Evolutionary conservation across 192 early-diverging fungal species (phyloP).

Genomic region (Physocladia obscura): DNA sequence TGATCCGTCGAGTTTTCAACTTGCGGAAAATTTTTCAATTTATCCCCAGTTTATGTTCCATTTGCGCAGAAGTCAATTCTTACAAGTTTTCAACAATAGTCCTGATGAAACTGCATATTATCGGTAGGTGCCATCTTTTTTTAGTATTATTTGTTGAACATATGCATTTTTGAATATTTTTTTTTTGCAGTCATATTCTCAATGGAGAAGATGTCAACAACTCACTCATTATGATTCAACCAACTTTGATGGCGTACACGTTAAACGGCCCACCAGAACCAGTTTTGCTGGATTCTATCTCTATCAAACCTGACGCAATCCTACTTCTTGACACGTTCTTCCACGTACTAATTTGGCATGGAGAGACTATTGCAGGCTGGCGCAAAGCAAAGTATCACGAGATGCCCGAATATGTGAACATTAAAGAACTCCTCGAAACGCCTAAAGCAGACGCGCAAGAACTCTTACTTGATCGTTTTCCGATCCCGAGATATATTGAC

Average conservation of each 20-base stretch:
- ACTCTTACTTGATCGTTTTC: constrained; percentile 90
- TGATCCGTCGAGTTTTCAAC: constrained; percentile 86
- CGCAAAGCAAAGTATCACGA: constrained; percentile 94
- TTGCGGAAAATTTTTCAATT: constrained; percentile 91
- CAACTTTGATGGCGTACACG: constrained; percentile 88
- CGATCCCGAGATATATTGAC: constrained; percentile 96
- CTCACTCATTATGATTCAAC: constrained; percentile 99
- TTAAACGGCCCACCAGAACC: constrained; percentile 86
- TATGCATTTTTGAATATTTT: background rate
- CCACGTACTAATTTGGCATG: constrained; percentile 99
- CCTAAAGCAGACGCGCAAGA: constrained; percentile 91
- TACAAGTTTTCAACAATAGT: constrained; percentile 98
- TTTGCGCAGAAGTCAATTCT: constrained; percentile 90
- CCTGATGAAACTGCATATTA: constrained; percentile 97
- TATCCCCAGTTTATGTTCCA: constrained; percentile 99
- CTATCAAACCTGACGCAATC: constrained; percentile 91
- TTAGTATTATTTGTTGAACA: background rate
- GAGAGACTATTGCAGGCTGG: constrained; percentile 96
- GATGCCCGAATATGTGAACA: constrained; percentile 89
- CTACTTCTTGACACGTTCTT: constrained; percentile 97
- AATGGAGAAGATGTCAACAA: constrained; percentile 95
- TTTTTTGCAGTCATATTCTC: constrained; percentile 76
- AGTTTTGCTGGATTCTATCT: constrained; percentile 95
- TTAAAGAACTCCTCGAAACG: constrained; percentile 87
- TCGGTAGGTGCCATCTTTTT: constrained; percentile 48